Evolutionary conservation across 1,284 basidiomycete species (phyloP), one percentile per base, ranked within the genome.

Genomic region (Meira nashicola): DNA sequence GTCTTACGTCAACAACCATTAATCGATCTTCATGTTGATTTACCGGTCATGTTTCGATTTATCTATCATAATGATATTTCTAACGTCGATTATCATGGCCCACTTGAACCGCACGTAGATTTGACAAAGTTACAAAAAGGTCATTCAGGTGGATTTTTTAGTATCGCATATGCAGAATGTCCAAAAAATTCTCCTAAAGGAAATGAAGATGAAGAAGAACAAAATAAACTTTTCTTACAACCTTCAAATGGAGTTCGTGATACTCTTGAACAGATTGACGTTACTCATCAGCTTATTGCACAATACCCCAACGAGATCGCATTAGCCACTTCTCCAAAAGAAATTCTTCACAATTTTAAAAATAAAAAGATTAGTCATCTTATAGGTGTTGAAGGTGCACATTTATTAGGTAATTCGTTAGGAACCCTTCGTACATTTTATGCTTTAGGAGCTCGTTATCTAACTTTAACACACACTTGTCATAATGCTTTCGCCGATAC

Each of bases 281-380:
- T 59, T 21, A 59, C 57, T 8, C 17, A 55, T 54, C 55, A 40
- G 6, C 43, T 59, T 19, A 4, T 38, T 37, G 14, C 28, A 19
- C 50, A 53, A 38, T 39, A 48, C 23, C 5, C 46, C 5, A 17
- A 48, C 12, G 7, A 21, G 17, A 48, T 59, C 21, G 57, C 56
- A 39, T 39, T 59, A 10, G 57, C 55, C 15, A 59, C 57, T 1
- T 43, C 57, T 12, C 54, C 57, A 17, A 15, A 15, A 8, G 19
- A 57, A 23, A 19, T 59, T 17, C 28, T 54, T 3, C 14, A 19
- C 12, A 58, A 57, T 12, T 60, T 59, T 10, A 41, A 33, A 15
- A 23, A 23, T 21, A 84, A 87, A 60, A 97, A 97, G 81, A 86
- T 95, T 12, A 43, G n/a, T 21, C 57, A 59, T 55, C 51, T 53